These are phyloP conservation scores for Pisolithus microcarpus DNA, from an alignment of 768 basidiomycete genomes.

Conservation along the genomic window DNA sequence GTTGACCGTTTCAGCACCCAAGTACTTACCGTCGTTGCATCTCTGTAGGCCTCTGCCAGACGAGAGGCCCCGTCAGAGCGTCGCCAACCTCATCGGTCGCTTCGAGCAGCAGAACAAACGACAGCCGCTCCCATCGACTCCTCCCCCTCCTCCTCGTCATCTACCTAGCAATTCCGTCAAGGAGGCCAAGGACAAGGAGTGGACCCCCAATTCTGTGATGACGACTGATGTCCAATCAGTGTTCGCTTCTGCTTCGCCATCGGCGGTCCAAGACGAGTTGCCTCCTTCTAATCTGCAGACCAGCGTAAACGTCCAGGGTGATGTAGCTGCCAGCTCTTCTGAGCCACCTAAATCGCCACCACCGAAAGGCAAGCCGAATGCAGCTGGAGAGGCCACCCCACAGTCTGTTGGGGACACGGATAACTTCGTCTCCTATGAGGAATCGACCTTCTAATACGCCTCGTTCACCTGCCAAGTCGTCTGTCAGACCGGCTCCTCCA, in stretches of 20 bases:
- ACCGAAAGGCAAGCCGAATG: conserved; percentile 13
- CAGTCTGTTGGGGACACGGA: conserved; percentile 15
- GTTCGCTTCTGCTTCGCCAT: conserved; percentile 27
- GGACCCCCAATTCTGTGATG: conserved; percentile 54
- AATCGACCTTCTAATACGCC: conserved; percentile 15
- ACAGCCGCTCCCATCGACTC: conserved; percentile 34
- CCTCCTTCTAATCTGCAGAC: conserved; percentile 25
- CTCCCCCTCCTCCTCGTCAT: conserved; percentile 43
- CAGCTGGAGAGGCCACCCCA: conserved; percentile 16
- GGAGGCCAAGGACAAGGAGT: conserved; percentile 70
- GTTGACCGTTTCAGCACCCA: neutral
- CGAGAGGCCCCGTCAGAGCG: conserved; percentile 79
- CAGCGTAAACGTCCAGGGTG: conserved; percentile 16
- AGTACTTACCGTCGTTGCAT: conserved; percentile 11
- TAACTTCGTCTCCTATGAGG: conserved; percentile 24
- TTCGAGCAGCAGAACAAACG: conserved; percentile 80
- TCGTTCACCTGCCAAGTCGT: conserved; percentile 16
- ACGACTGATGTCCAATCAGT: conserved; percentile 28
- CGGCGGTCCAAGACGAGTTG: conserved; percentile 12
- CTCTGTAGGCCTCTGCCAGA: conserved; percentile 72
- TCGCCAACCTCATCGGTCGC: conserved; percentile 85
- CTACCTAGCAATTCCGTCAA: conserved; percentile 55
- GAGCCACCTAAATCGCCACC: conserved; percentile 17
- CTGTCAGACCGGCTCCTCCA: conserved; percentile 18
- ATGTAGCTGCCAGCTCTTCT: conserved; percentile 15